A percentile compares a stretch with the other conserved stretches of the same genome.
Conservation (phyloP, 2,329 filamentous ascomycete genomes). For the Fusarium sarcochroum region DNA sequence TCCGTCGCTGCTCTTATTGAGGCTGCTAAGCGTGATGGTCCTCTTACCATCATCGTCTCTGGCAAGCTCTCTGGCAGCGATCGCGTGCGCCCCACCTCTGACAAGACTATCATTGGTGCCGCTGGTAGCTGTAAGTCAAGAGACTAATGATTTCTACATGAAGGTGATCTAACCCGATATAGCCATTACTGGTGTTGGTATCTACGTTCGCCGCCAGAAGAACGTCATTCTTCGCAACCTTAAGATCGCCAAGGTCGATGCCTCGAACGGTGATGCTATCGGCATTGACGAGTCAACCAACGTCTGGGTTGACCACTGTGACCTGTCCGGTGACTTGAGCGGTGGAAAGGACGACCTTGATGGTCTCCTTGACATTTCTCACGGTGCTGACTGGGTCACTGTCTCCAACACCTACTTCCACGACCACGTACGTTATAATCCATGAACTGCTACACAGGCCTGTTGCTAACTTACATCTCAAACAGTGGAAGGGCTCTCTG, state of each 20-base stretch:
- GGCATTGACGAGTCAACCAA: constrained; percentile 70
- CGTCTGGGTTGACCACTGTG: constrained; percentile 77
- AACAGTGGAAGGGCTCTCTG: constrained; percentile 68
- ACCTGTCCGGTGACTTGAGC: constrained; percentile 72
- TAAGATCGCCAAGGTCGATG: constrained; percentile 68
- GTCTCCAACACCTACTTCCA: constrained; percentile 53
- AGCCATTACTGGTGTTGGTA: constrained; percentile 62
- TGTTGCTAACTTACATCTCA: background rate
- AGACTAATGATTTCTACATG: accelerated
- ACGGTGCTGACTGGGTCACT: constrained; percentile 73
- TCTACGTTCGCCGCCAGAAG: constrained; percentile 64
- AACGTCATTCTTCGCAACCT: constrained; percentile 76
- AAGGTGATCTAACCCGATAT: constrained; percentile 3
- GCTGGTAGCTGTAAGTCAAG: constrained; percentile 39
- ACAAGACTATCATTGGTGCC: constrained; percentile 63
- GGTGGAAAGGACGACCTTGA: constrained; percentile 79
- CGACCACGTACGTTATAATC: constrained; percentile 48
- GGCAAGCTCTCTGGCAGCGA: constrained; percentile 48
- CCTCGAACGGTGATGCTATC: constrained; percentile 71
- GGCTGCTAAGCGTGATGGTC: constrained; percentile 46
- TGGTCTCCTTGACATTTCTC: constrained; percentile 74
- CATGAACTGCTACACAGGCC: no score
- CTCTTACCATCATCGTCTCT: constrained; percentile 50
- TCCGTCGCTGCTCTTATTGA: constrained; percentile 46
- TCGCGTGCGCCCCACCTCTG: constrained; percentile 50